Percentiles rank a stretch among this genome's conserved stretches.
These are phyloP conservation scores for Waltiozyma sp. DNA, from an alignment of 1,139 yeast genomes.

Conservation along the genomic window DNA sequence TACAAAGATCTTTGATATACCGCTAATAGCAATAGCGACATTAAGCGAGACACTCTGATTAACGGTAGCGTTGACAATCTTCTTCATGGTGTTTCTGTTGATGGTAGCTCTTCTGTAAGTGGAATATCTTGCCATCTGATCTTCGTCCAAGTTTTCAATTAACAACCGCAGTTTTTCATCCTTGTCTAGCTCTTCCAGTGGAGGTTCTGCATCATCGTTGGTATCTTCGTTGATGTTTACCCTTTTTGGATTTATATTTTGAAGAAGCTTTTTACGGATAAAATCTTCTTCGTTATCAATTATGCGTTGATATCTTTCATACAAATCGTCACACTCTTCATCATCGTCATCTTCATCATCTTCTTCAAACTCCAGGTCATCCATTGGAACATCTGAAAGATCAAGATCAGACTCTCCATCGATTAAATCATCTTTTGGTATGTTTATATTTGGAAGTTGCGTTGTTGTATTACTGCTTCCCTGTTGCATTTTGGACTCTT, in stretches of 20 bases:
- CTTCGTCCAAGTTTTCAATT: constrained; percentile 64
- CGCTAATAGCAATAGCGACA: constrained; percentile 74
- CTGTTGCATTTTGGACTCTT: too few relatives aligned
- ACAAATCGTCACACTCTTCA: constrained; percentile 13
- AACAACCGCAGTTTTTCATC: constrained; percentile 54
- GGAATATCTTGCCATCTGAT: constrained; percentile 82
- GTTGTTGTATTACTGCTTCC: too few relatives aligned
- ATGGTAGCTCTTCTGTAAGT: constrained; percentile 77
- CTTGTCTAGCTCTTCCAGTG: constrained; percentile 26
- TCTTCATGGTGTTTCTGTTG: constrained; percentile 70
- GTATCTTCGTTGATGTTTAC: constrained; percentile 11
- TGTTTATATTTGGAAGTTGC: not conserved
- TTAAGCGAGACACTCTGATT: constrained; percentile 81
- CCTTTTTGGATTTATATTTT: constrained; percentile 3
- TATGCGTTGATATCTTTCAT: constrained; percentile 1
- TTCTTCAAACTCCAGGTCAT: constrained; percentile 7
- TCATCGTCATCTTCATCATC: constrained; percentile 10
- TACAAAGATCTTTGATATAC: constrained; percentile 77
- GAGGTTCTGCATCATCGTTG: constrained; percentile 13
- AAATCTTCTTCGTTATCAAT: constrained; percentile 14
- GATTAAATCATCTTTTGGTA: not conserved
- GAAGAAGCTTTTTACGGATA: constrained; percentile 9
- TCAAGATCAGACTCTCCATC: constrained; percentile 13
- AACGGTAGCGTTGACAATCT: constrained; percentile 65
- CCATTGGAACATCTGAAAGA: constrained; percentile 19